Percentiles rank a stretch among this genome's conserved stretches.
Evolutionary conservation across 2,329 filamentous ascomycete genomes (phyloP).

Genomic region (Ophiostoma triangulosporum): DNA sequence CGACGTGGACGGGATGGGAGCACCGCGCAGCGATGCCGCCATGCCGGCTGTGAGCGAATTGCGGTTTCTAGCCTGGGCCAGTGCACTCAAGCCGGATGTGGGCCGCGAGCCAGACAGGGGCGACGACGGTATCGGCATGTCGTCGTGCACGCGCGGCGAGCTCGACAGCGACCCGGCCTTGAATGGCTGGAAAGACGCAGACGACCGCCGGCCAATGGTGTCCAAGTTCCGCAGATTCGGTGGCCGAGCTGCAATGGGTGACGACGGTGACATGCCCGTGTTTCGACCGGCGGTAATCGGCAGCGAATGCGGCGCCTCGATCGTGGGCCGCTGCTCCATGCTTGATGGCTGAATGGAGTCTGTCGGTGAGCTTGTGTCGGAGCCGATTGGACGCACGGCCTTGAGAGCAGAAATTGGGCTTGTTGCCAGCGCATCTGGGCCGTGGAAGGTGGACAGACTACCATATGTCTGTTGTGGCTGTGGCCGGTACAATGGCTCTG

Average conservation of each 20-base stretch:
- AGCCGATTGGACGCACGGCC: constrained; percentile 48
- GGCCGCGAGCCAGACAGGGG: constrained; percentile 33
- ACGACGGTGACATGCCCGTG: neutral
- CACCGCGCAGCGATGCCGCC: constrained; percentile 57
- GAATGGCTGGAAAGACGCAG: constrained; percentile 87
- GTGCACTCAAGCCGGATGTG: constrained; percentile 30
- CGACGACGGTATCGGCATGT: constrained; percentile 40
- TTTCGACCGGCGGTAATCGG: constrained; percentile 28
- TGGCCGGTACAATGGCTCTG: constrained; percentile 32
- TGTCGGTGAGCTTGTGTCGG: constrained; percentile 46
- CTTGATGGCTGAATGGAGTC: constrained; percentile 33
- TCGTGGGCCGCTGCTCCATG: constrained; percentile 21
- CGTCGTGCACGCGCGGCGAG: constrained; percentile 49
- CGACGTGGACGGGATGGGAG: constrained; percentile 32
- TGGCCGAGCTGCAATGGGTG: constrained; percentile 18
- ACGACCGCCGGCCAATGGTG: constrained; percentile 53
- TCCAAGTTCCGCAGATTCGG: constrained; percentile 34
- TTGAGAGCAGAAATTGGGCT: constrained; percentile 77
- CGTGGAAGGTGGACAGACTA: constrained; percentile 79
- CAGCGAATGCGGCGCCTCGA: constrained; percentile 35
- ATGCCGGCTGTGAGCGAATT: constrained; percentile 64
- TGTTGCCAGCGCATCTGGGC: constrained; percentile 61
- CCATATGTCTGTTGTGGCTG: constrained; percentile 60
- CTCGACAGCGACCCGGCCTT: constrained; percentile 92
- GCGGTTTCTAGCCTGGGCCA: constrained; percentile 51